These are phyloP conservation scores for Coemansia umbellata DNA, from an alignment of 192 early-diverging fungal genomes.

Conservation along the genomic window DNA sequence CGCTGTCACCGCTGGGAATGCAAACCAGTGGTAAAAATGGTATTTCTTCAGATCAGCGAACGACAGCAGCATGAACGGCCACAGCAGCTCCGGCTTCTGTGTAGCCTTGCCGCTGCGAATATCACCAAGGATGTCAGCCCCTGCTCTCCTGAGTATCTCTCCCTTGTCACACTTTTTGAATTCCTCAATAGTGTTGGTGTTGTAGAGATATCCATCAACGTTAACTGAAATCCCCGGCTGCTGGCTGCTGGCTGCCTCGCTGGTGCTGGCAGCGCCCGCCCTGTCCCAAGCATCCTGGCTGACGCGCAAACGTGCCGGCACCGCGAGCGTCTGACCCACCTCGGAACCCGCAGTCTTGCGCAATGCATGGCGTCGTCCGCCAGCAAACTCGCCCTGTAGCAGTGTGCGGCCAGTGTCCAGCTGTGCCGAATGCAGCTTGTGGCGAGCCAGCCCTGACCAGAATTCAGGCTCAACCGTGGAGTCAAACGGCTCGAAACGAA, in stretches of 20 bases:
- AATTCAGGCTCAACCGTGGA: constrained; percentile 87
- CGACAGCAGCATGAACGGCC: constrained; percentile 75
- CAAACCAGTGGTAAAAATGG: constrained; percentile 93
- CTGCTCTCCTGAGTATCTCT: constrained; percentile 52
- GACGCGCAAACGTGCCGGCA: constrained; percentile 64
- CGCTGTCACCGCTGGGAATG: constrained; percentile 81
- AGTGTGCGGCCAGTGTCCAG: constrained; percentile 62
- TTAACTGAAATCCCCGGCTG: constrained; percentile 1
- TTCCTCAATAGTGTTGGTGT: constrained; percentile 95
- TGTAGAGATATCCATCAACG: constrained; percentile 55
- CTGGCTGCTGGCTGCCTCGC: background rate
- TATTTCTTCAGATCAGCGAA: constrained; percentile 97
- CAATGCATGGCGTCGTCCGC: constrained; percentile 54
- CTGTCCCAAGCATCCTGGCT: constrained; percentile 6
- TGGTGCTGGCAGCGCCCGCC: background rate
- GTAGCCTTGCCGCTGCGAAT: constrained; percentile 66
- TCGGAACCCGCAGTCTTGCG: constrained; percentile 24
- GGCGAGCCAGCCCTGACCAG: constrained; percentile 77
- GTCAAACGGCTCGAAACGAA: constrained; percentile 82
- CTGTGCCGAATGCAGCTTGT: constrained; percentile 80
- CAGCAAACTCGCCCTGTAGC: constrained; percentile 64
- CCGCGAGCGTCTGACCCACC: constrained; percentile 24
- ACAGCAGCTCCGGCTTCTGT: constrained; percentile 60
- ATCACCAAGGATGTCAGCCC: constrained; percentile 57
- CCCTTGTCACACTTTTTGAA: constrained; percentile 80